Percentiles rank a stretch among this genome's conserved stretches.
phyloP scores from a whole-genome alignment of 1,284 basidiomycete genomes.

The Rhodotorula mucilaginosa region DNA sequence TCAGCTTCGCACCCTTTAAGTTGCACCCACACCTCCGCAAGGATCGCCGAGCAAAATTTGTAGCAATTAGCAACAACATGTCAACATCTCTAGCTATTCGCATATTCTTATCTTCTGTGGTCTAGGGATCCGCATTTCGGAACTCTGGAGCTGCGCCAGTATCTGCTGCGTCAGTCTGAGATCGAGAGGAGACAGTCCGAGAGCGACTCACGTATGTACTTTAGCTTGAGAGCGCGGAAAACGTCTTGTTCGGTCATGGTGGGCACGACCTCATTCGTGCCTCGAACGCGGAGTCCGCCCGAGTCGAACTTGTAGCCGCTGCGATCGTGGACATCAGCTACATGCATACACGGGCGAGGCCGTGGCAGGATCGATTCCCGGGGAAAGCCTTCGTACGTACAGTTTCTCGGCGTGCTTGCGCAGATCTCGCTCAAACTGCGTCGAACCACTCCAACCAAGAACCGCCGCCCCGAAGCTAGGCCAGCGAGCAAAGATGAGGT shows the following conservation, averaged over 20 bases:
- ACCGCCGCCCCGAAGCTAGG: constrained; percentile 73
- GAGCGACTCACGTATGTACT: constrained; percentile 5
- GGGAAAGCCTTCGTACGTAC: background rate
- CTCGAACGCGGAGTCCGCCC: constrained; percentile 20
- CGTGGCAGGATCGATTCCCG: background rate
- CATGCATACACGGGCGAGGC: background rate
- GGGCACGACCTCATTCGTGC: constrained; percentile 15
- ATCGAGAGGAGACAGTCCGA: background rate
- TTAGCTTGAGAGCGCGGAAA: constrained; percentile 53
- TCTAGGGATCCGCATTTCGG: constrained; percentile 12
- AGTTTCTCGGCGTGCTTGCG: constrained; percentile 18
- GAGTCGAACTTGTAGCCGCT: constrained; percentile 72
- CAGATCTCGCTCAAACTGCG: constrained; percentile 35
- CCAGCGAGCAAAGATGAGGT: constrained; percentile 68
- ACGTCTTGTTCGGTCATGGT: constrained; percentile 36
- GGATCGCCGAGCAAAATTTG: no score
- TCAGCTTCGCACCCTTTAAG: no score
- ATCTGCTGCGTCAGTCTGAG: no score
- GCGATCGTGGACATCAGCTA: background rate
- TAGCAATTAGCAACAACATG: no score
- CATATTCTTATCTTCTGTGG: background rate
- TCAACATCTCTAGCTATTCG: no score
- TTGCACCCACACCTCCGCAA: no score
- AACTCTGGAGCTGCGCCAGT: background rate
- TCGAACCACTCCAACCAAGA: constrained; percentile 54